phyloP scores from a whole-genome alignment of 2,329 filamentous ascomycete species.

The Aspergillus sp. region DNA sequence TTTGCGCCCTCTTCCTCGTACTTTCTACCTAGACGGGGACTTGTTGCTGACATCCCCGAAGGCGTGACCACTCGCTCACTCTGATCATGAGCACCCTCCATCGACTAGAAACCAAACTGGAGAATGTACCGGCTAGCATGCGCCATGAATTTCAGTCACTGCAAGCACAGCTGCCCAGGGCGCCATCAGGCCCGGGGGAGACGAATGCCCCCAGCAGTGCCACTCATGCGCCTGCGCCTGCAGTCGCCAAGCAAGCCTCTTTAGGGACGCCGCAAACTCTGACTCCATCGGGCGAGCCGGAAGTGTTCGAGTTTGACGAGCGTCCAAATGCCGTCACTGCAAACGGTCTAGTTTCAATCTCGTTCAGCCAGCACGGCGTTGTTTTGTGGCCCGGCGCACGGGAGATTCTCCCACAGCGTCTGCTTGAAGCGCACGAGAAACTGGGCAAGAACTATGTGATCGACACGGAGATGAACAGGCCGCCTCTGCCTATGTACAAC shows the following conservation, averaged over 20 bases:
- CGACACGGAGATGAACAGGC: slow-evolving; percentile 49
- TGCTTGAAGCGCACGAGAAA: slow-evolving; percentile 38
- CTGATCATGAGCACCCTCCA: slow-evolving; percentile 57
- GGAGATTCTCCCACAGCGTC: slow-evolving; percentile 43
- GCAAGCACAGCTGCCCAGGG: slow-evolving; percentile 27
- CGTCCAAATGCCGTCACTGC: slow-evolving; percentile 29
- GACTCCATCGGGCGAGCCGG: slow-evolving; percentile 31
- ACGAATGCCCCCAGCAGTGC: slow-evolving; percentile 18
- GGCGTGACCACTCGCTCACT: slow-evolving; percentile 55
- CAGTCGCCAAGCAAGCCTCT: slow-evolving; percentile 9
- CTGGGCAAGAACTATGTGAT: slow-evolving; percentile 53
- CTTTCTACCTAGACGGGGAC: background rate
- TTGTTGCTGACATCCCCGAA: slow-evolving; percentile 21
- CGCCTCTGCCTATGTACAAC: slow-evolving; percentile 44
- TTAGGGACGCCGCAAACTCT: slow-evolving; percentile 18
- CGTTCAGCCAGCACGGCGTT: slow-evolving; percentile 54
- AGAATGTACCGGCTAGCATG: slow-evolving; percentile 44
- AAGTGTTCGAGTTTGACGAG: slow-evolving; percentile 32
- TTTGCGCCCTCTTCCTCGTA: background rate
- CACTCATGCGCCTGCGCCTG: background rate
- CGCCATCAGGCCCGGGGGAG: slow-evolving; percentile 15
- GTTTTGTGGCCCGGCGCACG: slow-evolving; percentile 51
- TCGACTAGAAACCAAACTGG: slow-evolving; percentile 54
- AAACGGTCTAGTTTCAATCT: slow-evolving; percentile 41
- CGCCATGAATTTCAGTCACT: slow-evolving; percentile 32